Evolutionary conservation across 306 rosid genomes (phyloP).

Genomic region (Cercis canadensis): DNA sequence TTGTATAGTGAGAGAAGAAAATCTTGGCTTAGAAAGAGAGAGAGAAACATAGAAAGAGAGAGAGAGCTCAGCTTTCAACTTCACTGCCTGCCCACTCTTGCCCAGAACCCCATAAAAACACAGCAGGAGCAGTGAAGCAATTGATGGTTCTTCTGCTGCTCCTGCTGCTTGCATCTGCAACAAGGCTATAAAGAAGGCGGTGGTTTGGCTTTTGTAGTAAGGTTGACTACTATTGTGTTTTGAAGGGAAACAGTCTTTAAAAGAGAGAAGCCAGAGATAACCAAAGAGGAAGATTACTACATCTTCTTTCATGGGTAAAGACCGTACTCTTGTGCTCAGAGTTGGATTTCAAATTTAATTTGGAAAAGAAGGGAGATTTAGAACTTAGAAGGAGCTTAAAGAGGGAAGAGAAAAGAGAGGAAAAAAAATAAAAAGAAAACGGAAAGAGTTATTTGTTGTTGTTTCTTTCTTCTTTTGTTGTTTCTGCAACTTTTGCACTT

Average conservation of each 20-base stretch:
- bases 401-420: too few species aligned
- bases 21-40: constrained; percentile 15
- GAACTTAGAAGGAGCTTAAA: too few species aligned
- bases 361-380: constrained; percentile 36
- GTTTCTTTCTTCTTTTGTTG: constrained; percentile 24
- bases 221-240: constrained; percentile 41
- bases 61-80: constrained; percentile 30
- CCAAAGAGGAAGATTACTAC: neutral
- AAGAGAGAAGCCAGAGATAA: constrained; percentile 6
- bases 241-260: neutral
- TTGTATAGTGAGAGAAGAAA: constrained; percentile 24
- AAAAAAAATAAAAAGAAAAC: too few species aligned
- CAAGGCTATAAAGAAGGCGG: constrained; percentile 49
- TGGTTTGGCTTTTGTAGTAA: constrained; percentile 63
- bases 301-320: constrained; percentile 62
- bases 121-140: constrained; percentile 39
- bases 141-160: constrained; percentile 52
- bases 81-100: constrained; percentile 28
- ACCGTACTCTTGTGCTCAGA: constrained; percentile 25
- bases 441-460: too few species aligned
- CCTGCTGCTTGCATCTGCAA: constrained; percentile 26
- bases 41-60: constrained; percentile 13
- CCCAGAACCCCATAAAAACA: constrained; percentile 51
- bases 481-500: constrained; percentile 31
- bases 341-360: constrained; percentile 46